Evolutionary conservation across 805 yeast species (phyloP), one percentile per base, ranked within the genome.

Genomic region (Hanseniaspora lachancei): DNA sequence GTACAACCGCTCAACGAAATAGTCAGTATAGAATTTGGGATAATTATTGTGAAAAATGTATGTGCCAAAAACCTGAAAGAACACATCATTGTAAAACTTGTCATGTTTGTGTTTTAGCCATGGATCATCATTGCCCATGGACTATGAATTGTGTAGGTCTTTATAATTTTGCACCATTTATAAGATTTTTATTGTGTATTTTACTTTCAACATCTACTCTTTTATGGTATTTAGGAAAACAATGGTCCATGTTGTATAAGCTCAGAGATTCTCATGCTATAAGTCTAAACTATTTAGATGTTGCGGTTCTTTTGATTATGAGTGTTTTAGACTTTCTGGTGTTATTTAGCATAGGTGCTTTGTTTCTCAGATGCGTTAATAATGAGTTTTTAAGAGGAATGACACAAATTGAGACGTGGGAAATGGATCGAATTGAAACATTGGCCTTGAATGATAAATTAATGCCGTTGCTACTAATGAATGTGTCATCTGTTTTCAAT

Each of bases 71-170:
- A 65, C 96, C 96, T 0, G 91, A 83, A 63, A 70, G 96, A 58
- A 64, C 87, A 4, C 96, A 89, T 65, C 96, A 89, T 69, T 89
- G 96, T 66, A 83, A 83, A 62, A 76, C 79, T 0, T 87, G 95
- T 64, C 73, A 77, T 13, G 66, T 64, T 42, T 89, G 96, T 67
- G 82, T 89, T n/a, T 66, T 89, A 57, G 77, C 79, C 64, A 89
- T 89, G 96, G 97, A 89, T 66, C 97, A 89, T 66, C 96, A 89
- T 69, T 82, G 84, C 58, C 96, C 96, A 0, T 89, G 96, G 96
- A 87, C 95, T 0, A 77, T 79, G 67, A 89, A 86, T 64, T 89
- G 96, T 64, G 91, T 89, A 21, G 97, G 97, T 0, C 80, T 79
- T 64, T 66, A 68, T 0, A 89, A 89, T 64, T 73, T 79, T 66